These are phyloP conservation scores for Pyrenopolyporus hunteri DNA, from an alignment of 495 filamentous ascomycete species.

Conservation along the genomic window DNA sequence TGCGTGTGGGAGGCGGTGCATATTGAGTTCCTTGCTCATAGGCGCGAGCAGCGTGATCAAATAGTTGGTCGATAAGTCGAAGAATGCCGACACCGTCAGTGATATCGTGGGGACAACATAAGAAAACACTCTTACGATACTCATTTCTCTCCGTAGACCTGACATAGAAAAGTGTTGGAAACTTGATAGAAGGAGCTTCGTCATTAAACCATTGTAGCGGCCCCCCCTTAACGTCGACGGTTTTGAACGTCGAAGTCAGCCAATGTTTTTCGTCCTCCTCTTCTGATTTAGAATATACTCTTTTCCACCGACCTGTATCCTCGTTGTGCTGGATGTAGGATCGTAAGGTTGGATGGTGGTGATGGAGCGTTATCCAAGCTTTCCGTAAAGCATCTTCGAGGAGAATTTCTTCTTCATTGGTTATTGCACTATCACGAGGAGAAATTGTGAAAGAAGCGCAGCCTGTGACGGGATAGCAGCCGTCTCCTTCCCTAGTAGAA, in stretches of 20 bases:
- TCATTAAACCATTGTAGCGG: conserved; percentile 51
- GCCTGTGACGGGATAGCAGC: conserved; percentile 46
- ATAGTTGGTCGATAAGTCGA: conserved; percentile 43
- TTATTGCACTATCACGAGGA: conserved; percentile 36
- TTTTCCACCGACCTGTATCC: conserved; percentile 42
- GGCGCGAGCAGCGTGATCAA: conserved; percentile 22
- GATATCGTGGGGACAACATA: conserved; percentile 54
- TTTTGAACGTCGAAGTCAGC: conserved; percentile 47
- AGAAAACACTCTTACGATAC: conserved; percentile 46
- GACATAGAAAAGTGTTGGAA: conserved; percentile 51
- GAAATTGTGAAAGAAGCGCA: conserved; percentile 51
- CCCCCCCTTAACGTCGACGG: conserved; percentile 38
- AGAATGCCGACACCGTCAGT: conserved; percentile 58
- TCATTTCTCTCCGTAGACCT: background rate
- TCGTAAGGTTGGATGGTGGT: conserved; percentile 53
- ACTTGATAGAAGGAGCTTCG: conserved; percentile 45
- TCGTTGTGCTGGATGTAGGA: conserved; percentile 44
- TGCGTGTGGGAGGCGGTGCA: conserved; percentile 21
- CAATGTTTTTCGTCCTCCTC: conserved; percentile 36
- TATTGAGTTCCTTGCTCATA: conserved; percentile 29
- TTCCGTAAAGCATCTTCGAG: conserved; percentile 43
- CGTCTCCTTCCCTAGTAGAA: conserved; percentile 34
- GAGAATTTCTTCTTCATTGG: background rate
- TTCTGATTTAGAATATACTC: conserved; percentile 45
- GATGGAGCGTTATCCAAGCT: conserved; percentile 51